Conservation (phyloP, 768 basidiomycete genomes). For the Kwoniella heveanensis region DNA sequence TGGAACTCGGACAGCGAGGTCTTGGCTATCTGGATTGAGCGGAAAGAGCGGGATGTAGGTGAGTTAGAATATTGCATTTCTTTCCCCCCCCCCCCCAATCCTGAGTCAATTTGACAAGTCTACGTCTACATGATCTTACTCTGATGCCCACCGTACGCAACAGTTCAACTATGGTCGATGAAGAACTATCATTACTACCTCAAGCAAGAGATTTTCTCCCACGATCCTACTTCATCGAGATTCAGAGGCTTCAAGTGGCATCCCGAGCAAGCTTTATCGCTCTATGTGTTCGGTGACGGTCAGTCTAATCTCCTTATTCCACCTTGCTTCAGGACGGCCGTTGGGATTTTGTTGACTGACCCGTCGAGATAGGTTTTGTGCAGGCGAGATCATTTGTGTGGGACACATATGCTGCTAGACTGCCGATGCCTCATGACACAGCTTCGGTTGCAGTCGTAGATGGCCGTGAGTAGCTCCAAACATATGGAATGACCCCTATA, state of each 20-base stretch:
- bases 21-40: slow-evolving; percentile 80
- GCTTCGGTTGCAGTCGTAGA: slow-evolving; percentile 88
- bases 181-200: slow-evolving; percentile 98
- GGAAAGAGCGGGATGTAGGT: slow-evolving; percentile 70
- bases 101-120: too few species aligned
- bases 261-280: slow-evolving; percentile 69
- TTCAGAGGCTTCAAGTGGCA: slow-evolving; percentile 85
- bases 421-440: slow-evolving; percentile 69
- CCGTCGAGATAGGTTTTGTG: slow-evolving; percentile 57
- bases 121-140: background rate
- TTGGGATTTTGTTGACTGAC: background rate
- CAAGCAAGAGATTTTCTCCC: slow-evolving; percentile 74
- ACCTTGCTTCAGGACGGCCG: too few species aligned
- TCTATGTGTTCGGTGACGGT: slow-evolving; percentile 73
- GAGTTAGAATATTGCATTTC: slow-evolving; percentile 44
- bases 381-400: slow-evolving; percentile 67
- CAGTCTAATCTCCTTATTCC: too few species aligned
- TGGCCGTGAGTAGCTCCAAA: slow-evolving; percentile 67
- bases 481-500: too few species aligned
- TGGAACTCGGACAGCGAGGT: slow-evolving; percentile 91
- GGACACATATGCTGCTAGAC: slow-evolving; percentile 71
- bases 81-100: background rate
- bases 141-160: too few species aligned
- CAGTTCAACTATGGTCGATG: slow-evolving; percentile 91
- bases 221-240: slow-evolving; percentile 44